Evolutionary conservation across 2,329 filamentous ascomycete species (phyloP), one percentile per base, ranked within the genome.

Genomic region (Colletotrichum musae): DNA sequence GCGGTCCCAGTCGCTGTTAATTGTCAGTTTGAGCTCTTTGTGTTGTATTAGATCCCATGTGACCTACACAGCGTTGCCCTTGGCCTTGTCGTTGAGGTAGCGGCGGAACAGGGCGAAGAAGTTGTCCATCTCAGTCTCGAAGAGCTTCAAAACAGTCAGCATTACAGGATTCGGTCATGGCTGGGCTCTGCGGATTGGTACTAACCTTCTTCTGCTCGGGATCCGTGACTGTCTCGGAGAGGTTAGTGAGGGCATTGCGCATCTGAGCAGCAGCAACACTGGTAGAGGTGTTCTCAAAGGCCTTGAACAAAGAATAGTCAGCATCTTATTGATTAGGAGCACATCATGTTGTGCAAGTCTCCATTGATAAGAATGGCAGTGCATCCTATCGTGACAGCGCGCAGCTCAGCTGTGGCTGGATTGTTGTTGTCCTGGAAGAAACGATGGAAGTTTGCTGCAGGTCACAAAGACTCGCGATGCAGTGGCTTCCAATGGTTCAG

Each of bases 81-180:
- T 98, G 79, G 96, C 95, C 88, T 98, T 97, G 87, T 98, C 96
- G 81, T 98, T 98, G 73, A 99, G 87, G 85, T 98, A 99, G 84
- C 96, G 91, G 80, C 96, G 93, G 92, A 99, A 99, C 72, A 99
- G 92, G 71, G 94, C 92, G 81, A 99, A 99, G 89, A 99, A 99
- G 91, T 99, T 99, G 90, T 99, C 96, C 95, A 98, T 98, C 86
- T 99, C 95, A 5, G 95, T 97, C 86, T 98, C 95, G 83, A 98
- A 98, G 74, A 97, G 91, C 93, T 94, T 74, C 75, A 47, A 3
- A 16, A 32, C 4, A 13, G 70, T 76, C 68, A 77, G 70, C 60
- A 28, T 50, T 36, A 24, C 47, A 47, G 48, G 18, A 15, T 51
- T 50, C 52, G 3, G 32, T 36, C 16, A 10, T n/a, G 5, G n/a